Percentiles rank a stretch among this genome's conserved stretches.
phyloP scores from a whole-genome alignment of 2,329 filamentous ascomycete genomes.

The Zymoseptoria pseudotritici region DNA sequence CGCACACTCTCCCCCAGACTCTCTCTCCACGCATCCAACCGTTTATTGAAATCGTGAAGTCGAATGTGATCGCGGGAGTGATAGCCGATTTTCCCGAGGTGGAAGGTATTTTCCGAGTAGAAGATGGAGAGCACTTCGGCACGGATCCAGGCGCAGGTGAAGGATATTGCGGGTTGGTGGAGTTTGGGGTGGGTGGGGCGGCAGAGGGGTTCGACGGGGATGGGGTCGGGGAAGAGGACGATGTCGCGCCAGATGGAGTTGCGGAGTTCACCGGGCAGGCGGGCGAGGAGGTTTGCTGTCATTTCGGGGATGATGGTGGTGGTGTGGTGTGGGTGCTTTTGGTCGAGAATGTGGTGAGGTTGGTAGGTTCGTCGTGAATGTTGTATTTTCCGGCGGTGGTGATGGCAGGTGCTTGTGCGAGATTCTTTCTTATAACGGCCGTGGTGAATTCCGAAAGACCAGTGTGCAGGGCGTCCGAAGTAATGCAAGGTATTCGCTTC shows the following conservation, averaged over 20 bases:
- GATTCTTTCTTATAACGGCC: not conserved
- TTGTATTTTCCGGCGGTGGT: not conserved
- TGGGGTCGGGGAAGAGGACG: constrained; percentile 1
- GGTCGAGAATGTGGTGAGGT: not conserved
- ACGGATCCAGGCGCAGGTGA: constrained; percentile 11
- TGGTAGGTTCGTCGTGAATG: not conserved
- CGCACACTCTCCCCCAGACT: constrained; percentile 7
- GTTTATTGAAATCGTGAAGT: constrained; percentile 15
- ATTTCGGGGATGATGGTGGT: too few species aligned
- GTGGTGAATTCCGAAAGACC: not conserved
- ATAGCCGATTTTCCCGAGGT: constrained; percentile 16
- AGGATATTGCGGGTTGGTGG: constrained; percentile 12
- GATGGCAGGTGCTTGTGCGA: not conserved
- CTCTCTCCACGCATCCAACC: constrained; percentile 8
- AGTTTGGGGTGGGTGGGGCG: constrained; percentile 5
- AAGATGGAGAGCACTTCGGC: constrained; percentile 16
- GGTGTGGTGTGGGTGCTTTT: not conserved
- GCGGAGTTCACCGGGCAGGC: constrained; percentile 13
- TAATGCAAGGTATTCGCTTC: not conserved
- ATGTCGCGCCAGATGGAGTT: constrained; percentile 12
- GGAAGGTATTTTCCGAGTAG: constrained; percentile 17
- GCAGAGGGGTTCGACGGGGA: constrained; percentile 14
- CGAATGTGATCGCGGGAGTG: constrained; percentile 8
- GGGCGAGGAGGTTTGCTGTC: not conserved
- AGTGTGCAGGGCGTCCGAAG: not conserved